These are phyloP conservation scores for Lepidium aucheri DNA, from an alignment of 345 rosid genomes.

Conservation along the genomic window DNA sequence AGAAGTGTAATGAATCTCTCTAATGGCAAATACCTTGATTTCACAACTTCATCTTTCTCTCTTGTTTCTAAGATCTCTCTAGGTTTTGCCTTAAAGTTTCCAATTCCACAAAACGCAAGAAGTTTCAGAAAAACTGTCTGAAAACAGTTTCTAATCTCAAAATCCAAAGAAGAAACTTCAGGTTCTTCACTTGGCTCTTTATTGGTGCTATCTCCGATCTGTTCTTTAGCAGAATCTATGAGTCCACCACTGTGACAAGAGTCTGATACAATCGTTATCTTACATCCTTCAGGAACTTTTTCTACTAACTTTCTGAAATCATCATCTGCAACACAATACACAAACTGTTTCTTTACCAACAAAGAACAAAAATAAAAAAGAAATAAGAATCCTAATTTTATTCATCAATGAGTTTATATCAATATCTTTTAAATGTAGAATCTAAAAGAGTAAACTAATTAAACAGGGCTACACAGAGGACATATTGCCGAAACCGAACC, in stretches of 20 bases:
- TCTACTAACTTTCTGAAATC: constrained; percentile 20
- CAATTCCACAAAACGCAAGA: constrained; percentile 56
- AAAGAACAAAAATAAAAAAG: background rate
- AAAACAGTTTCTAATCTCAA: constrained; percentile 41
- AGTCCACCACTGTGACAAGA: constrained; percentile 29
- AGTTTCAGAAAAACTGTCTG: constrained; percentile 35
- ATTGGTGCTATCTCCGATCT: constrained; percentile 20
- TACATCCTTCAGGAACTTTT: constrained; percentile 20
- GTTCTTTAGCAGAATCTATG: constrained; percentile 25
- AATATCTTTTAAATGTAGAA: background rate
- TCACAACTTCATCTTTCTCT: constrained; percentile 6
- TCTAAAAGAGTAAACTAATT: background rate
- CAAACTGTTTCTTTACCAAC: background rate
- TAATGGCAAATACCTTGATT: constrained; percentile 1
- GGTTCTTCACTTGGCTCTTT: constrained; percentile 6
- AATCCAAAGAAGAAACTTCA: constrained; percentile 1
- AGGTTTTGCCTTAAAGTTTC: background rate
- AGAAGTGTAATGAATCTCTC: constrained; percentile 11
- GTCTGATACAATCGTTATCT: constrained; percentile 14
- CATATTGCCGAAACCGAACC: too few species aligned
- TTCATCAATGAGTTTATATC: background rate
- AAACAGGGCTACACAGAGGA: too few species aligned
- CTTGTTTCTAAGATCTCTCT: background rate
- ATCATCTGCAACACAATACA: constrained; percentile 14
- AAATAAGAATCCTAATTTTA: too few species aligned